Conservation (phyloP, 164 flowering plant species). For the Magnolia changhungtana region DNA sequence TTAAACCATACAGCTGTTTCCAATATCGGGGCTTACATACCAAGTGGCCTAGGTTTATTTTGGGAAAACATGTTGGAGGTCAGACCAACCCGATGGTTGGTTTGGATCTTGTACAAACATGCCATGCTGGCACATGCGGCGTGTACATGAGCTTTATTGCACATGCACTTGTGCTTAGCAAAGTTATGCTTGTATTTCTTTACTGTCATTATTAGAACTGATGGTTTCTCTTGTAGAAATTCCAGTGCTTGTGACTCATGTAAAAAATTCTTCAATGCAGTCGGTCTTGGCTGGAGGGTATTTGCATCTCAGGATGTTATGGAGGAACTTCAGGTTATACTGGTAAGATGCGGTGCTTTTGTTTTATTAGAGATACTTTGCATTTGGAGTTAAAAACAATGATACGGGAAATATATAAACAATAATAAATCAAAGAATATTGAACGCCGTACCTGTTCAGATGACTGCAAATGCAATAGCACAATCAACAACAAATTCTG, state of each 20-base stretch:
- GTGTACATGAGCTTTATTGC: not conserved
- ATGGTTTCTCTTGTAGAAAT: not conserved
- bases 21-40: no score
- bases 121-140: not conserved
- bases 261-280: constrained; percentile 28
- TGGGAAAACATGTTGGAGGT: no score
- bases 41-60: no score
- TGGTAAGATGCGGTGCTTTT: constrained; percentile 35
- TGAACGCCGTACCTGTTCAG: not conserved
- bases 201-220: not conserved
- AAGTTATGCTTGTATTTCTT: no score
- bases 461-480: no score
- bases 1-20: no score
- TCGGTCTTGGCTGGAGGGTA: constrained; percentile 51
- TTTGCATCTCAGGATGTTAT: constrained; percentile 43
- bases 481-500: no score
- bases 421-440: not conserved
- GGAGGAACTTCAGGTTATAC: constrained; percentile 49
- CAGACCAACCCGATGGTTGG: no score
- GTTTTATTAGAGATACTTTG: not conserved
- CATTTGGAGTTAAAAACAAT: not conserved
- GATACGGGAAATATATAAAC: not conserved
- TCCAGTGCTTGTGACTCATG: not conserved
- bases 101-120: no score
- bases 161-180: not conserved